These are phyloP conservation scores for Penicillium sp. DNA, from an alignment of 2,329 filamentous ascomycete genomes.

Conservation along the genomic window DNA sequence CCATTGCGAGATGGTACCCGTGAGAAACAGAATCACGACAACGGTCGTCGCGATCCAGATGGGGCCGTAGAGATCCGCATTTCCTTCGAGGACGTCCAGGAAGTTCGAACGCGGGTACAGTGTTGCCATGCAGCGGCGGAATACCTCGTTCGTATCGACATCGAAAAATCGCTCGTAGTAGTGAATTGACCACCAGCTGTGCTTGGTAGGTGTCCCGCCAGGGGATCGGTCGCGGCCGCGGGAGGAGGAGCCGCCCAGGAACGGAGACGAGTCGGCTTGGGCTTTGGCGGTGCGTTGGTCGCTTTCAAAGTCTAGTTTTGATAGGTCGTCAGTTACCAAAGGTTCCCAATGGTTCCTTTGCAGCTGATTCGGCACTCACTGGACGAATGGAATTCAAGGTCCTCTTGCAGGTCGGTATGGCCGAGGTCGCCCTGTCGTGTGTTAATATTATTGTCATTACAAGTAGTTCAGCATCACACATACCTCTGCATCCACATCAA, in stretches of 20 bases:
- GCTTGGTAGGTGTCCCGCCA: slow-evolving; percentile 62
- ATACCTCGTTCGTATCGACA: slow-evolving; percentile 87
- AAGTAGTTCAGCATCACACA: slow-evolving; percentile 12
- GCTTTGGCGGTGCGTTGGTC: slow-evolving; percentile 52
- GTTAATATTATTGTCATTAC: slow-evolving; percentile 15
- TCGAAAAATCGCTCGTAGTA: slow-evolving; percentile 99
- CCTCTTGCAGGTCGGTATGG: slow-evolving; percentile 96
- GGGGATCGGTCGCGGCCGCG: slow-evolving; percentile 40
- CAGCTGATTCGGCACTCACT: slow-evolving; percentile 46
- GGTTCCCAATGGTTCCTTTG: not conserved
- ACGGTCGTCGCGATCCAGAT: slow-evolving; percentile 99
- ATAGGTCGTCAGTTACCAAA: not conserved
- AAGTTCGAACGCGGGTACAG: slow-evolving; percentile 92
- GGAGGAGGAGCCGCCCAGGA: slow-evolving; percentile 46
- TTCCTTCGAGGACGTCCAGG: slow-evolving; percentile 93
- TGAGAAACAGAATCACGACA: slow-evolving; percentile 90
- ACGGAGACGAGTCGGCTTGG: slow-evolving; percentile 51
- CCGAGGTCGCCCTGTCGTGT: slow-evolving; percentile 81
- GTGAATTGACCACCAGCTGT: slow-evolving; percentile 84
- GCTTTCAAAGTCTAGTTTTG: slow-evolving; percentile 66
- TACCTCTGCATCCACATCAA: slow-evolving; percentile 96
- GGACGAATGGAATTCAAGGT: slow-evolving; percentile 97
- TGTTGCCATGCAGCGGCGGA: slow-evolving; percentile 83
- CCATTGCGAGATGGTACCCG: slow-evolving; percentile 93
- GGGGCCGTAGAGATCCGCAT: slow-evolving; percentile 93